phyloP scores from a whole-genome alignment of 345 rosid genomes.

The Durio zibethinus region DNA sequence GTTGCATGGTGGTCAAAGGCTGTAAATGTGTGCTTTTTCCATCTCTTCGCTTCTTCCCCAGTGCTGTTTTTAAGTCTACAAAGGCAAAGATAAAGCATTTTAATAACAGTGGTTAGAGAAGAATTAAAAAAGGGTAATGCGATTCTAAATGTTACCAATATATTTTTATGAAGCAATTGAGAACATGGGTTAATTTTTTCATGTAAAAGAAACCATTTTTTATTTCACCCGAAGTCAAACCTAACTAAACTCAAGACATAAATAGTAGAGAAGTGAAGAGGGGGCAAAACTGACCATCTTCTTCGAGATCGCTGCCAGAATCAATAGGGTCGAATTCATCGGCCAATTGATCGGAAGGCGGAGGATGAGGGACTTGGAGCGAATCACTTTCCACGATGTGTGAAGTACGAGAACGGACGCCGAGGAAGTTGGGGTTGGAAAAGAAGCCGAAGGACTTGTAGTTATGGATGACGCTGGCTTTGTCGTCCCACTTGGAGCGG shows the following conservation, averaged over 20 bases:
- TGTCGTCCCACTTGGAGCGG: conserved; percentile 67
- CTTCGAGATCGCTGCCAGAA: conserved; percentile 91
- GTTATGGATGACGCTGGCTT: conserved; percentile 74
- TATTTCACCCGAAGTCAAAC: neutral
- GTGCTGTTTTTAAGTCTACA: conserved; percentile 78
- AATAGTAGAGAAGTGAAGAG: neutral
- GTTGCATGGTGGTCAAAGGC: conserved; percentile 81
- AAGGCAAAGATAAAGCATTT: neutral
- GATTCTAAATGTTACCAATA: neutral
- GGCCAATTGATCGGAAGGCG: conserved; percentile 32
- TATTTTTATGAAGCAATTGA: neutral
- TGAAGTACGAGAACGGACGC: conserved; percentile 66
- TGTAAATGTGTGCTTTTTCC: conserved; percentile 72
- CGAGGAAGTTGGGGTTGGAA: conserved; percentile 81
- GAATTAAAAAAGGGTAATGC: neutral
- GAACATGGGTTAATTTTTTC: neutral
- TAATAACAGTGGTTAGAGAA: neutral
- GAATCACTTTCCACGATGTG: conserved; percentile 62
- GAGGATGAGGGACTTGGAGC: conserved; percentile 64
- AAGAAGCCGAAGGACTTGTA: conserved; percentile 88
- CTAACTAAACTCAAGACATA: too few species aligned
- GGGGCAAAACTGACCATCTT: conserved; percentile 51
- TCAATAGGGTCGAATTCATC: conserved; percentile 55
- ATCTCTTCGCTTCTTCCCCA: conserved; percentile 85
- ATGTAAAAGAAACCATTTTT: neutral